Evolutionary conservation across 2,329 filamentous ascomycete genomes (phyloP).

Genomic region (Penicillium sp.): DNA sequence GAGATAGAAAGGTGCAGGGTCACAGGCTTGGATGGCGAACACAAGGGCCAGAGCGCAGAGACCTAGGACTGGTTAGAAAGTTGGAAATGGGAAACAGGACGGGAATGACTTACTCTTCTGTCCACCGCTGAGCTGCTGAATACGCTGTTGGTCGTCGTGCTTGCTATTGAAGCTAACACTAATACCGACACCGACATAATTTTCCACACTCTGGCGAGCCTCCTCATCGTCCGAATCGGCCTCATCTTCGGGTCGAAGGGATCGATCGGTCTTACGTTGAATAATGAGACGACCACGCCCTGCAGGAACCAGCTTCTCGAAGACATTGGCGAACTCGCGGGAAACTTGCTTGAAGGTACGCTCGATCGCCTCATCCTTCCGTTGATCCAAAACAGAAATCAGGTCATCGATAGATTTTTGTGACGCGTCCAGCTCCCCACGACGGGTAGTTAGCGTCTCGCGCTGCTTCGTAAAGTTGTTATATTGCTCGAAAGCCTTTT

Average conservation of each 20-base stretch:
- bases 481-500: slow-evolving; percentile 99
- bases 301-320: slow-evolving; percentile 91
- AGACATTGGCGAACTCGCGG: slow-evolving; percentile 88
- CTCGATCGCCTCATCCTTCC: slow-evolving; percentile 97
- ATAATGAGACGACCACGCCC: slow-evolving; percentile 91
- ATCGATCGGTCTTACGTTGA: slow-evolving; percentile 81
- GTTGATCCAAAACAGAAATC: slow-evolving; percentile 87
- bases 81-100: neutral
- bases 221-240: slow-evolving; percentile 69
- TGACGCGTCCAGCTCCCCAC: slow-evolving; percentile 83
- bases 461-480: slow-evolving; percentile 94
- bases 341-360: slow-evolving; percentile 98
- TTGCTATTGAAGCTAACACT: slow-evolving; percentile 99
- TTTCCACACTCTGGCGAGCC: slow-evolving; percentile 72
- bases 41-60: slow-evolving; percentile 96
- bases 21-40: slow-evolving; percentile 97
- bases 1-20: slow-evolving; percentile 97
- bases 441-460: slow-evolving; percentile 80
- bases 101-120: slow-evolving; percentile 84
- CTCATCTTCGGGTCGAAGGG: slow-evolving; percentile 66
- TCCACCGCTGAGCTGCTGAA: slow-evolving; percentile 94
- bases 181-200: slow-evolving; percentile 95
- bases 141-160: slow-evolving; percentile 96
- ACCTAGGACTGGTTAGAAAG: slow-evolving; percentile 56
- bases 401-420: slow-evolving; percentile 89